Percentiles rank a stretch among this genome's conserved stretches.
phyloP scores from a whole-genome alignment of 2,329 filamentous ascomycete species.

The Helotiales sp. region DNA sequence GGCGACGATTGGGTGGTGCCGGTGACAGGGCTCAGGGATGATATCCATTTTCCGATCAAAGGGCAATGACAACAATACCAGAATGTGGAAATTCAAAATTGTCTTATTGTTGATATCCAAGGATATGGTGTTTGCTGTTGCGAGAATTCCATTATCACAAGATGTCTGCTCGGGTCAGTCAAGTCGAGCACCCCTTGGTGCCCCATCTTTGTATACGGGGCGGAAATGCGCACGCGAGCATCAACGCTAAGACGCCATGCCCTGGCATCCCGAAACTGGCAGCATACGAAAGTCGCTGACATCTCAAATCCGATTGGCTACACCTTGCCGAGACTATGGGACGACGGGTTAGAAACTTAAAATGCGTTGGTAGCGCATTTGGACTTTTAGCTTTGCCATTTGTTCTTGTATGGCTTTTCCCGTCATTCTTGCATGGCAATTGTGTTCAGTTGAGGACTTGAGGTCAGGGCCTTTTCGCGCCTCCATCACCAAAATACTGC shows the following conservation, averaged over 20 bases:
- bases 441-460: not conserved
- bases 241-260: not conserved
- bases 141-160: too few relatives aligned
- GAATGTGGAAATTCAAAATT: too few relatives aligned
- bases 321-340: not conserved
- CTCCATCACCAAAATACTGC: not conserved
- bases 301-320: not conserved
- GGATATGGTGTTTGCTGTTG: too few relatives aligned
- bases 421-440: not conserved
- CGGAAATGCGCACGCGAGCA: not conserved
- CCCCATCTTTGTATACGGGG: too few relatives aligned
- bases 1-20: not conserved
- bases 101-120: too few relatives aligned
- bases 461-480: not conserved
- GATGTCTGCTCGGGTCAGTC: too few relatives aligned
- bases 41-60: not conserved
- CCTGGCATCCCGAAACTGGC: not conserved
- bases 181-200: too few relatives aligned
- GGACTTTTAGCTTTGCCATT: not conserved
- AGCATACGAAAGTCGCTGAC: not conserved
- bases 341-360: not conserved
- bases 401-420: too few relatives aligned
- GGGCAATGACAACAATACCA: not conserved
- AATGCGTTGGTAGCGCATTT: not conserved
- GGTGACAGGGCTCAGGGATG: not conserved